Conservation (phyloP, 2,329 filamentous ascomycete genomes). For the Claviceps sp. region DNA sequence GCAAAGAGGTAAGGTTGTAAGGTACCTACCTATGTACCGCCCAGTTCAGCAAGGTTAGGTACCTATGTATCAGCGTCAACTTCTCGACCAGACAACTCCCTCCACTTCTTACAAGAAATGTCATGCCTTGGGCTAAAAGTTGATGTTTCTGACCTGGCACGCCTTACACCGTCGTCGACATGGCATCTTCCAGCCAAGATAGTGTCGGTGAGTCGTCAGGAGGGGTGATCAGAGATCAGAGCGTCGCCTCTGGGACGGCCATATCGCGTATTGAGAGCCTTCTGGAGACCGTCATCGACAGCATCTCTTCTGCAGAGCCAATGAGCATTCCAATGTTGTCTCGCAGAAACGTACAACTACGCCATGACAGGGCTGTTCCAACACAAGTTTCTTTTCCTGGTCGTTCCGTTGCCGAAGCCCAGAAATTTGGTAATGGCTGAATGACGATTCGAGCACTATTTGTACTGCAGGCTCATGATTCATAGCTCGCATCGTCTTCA, state of each 20-base stretch:
- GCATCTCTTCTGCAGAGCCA: conserved; percentile 13
- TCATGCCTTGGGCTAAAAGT: background rate
- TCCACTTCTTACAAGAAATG: background rate
- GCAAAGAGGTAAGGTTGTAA: too few species aligned
- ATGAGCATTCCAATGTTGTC: conserved; percentile 15
- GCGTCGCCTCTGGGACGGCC: conserved; percentile 1
- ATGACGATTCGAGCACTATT: background rate
- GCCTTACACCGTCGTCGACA: background rate
- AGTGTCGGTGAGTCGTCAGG: background rate
- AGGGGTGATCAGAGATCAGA: background rate
- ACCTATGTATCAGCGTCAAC: background rate
- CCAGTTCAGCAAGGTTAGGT: too few species aligned
- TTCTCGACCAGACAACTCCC: background rate
- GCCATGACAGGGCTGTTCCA: conserved; percentile 1
- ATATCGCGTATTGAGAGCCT: conserved; percentile 21
- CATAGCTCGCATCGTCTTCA: conserved; percentile 41
- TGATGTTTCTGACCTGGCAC: background rate
- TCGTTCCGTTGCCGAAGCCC: conserved; percentile 30
- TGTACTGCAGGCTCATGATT: background rate
- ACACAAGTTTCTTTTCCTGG: conserved; percentile 31
- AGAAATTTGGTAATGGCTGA: conserved; percentile 33
- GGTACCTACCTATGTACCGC: too few species aligned
- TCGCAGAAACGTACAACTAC: conserved; percentile 8
- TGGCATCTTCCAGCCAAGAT: background rate
- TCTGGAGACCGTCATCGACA: conserved; percentile 17